phyloP scores from a whole-genome alignment of 208 protist species.

The Leishmania braziliensis region DNA sequence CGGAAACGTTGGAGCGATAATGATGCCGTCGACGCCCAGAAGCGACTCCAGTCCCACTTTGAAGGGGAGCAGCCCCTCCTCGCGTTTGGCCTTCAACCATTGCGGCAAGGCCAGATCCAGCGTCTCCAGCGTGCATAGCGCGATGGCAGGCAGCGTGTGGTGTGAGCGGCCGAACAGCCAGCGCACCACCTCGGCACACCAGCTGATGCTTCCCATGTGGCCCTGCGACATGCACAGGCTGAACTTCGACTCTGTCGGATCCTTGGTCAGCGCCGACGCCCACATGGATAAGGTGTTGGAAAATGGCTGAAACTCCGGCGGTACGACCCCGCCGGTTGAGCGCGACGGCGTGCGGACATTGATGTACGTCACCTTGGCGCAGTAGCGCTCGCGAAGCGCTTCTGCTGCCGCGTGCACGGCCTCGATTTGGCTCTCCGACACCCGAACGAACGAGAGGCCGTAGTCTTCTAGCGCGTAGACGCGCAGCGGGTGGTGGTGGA shows the following conservation, averaged over 20 bases:
- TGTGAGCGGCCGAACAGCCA: conserved; percentile 69
- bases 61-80: conserved; percentile 42
- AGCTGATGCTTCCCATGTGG: conserved; percentile 42
- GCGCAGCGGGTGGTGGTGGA: conserved; percentile 43
- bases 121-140: conserved; percentile 70
- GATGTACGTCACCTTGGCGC: conserved; percentile 72
- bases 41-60: conserved; percentile 67
- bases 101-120: conserved; percentile 46
- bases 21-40: conserved; percentile 66
- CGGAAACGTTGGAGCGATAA: conserved; percentile 80
- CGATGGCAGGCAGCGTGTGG: conserved; percentile 79
- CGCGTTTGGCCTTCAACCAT: conserved; percentile 41
- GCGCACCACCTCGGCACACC: conserved; percentile 52
- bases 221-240: conserved; percentile 62
- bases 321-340: conserved; percentile 62
- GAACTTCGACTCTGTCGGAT: conserved; percentile 71
- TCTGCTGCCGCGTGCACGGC: conserved; percentile 62
- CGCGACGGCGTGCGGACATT: conserved; percentile 66
- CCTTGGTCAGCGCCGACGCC: conserved; percentile 57
- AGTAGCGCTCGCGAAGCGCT: conserved; percentile 52
- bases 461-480: conserved; percentile 87
- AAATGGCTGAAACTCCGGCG: conserved; percentile 61
- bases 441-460: conserved; percentile 54
- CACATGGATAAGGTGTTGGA: conserved; percentile 70
- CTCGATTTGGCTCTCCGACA: conserved; percentile 54